Base-by-base conservation (phyloP, 805 yeast species). In the Kurtzmaniella fragi region DNA sequence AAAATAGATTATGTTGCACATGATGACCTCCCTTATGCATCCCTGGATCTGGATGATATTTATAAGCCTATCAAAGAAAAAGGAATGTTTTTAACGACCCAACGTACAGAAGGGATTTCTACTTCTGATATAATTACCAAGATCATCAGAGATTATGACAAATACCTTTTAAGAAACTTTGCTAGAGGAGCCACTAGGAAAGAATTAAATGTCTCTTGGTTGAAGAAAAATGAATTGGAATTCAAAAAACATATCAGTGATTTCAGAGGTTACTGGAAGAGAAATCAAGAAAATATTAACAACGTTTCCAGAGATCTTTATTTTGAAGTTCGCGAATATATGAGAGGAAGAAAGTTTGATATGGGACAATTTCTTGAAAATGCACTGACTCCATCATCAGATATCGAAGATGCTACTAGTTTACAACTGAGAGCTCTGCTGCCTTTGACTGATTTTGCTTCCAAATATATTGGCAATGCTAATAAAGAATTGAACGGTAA, bases 101-200 rank as follows among this genome's bases (percentile, higher is more conserved):
- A 93, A 64, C 77, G 99, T 59, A 93, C 99, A 0, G 96, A 90
- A 48, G 99, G 99, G 10, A 82, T 93, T 32, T 86, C 96, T 15
- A 93, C 99, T 1, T 84, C 95, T 27, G 98, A 91, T 60, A 91
- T 93, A 49, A 93, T 93, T 55, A 91, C 98, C 45, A 88, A 85
- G 57, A 87, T 93, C 51, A 90, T 93, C 51, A 77, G 93, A 52
- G 98, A 93, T 64, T 93, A 93, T 64, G 99, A 93, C 69, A 88
- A 90, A 66, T 93, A 93, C 62, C 70, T 93, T 61, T 84, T 91
- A 93, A 80, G 99, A 59, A 93, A 93, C 67, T 91, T 93, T 63
- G 96, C 96, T 12, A 77, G 99, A 49, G 99, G 99, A 35, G 98
- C 96, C 9, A 85, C 97, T 2, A 77, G 99, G 56, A 88, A 93